phyloP scores from a whole-genome alignment of 768 basidiomycete genomes.

The Suillus variegatus region DNA sequence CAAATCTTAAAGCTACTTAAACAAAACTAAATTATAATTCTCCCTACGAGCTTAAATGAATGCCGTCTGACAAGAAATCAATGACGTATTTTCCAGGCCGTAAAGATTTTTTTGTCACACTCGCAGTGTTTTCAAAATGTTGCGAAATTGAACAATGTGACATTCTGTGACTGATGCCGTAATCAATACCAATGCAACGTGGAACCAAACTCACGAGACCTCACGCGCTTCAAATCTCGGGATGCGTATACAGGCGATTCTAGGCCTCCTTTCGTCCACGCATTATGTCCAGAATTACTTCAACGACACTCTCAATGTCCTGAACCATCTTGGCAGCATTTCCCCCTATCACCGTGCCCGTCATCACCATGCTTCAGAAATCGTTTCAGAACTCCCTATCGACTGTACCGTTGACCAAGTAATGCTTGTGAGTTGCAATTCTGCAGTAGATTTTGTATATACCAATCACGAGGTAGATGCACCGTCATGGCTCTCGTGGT shows the following conservation, averaged over 20 bases:
- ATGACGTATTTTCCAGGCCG: no score
- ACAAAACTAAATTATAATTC: no score
- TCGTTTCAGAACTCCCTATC: slow-evolving; percentile 27
- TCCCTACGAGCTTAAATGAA: no score
- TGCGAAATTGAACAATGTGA: no score
- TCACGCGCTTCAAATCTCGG: background rate
- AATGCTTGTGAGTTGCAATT: slow-evolving; percentile 30
- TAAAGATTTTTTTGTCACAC: no score
- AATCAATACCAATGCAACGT: no score
- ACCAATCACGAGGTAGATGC: slow-evolving; percentile 26
- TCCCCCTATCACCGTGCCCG: slow-evolving; percentile 39
- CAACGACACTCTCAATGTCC: background rate
- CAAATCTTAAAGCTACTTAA: no score
- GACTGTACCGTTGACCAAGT: slow-evolving; percentile 43
- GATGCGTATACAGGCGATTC: background rate
- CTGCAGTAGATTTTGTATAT: no score
- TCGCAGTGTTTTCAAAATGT: no score
- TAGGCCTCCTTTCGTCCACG: background rate
- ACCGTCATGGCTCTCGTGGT: slow-evolving; percentile 36
- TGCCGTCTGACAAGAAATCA: no score
- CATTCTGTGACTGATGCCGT: no score
- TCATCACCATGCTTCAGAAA: slow-evolving; percentile 26
- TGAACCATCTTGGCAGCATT: slow-evolving; percentile 33
- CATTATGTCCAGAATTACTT: slow-evolving; percentile 22
- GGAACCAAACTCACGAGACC: no score